Evolutionary conservation across 148 eudicot genomes (phyloP).

Genomic region (Amaranthus palmeri): DNA sequence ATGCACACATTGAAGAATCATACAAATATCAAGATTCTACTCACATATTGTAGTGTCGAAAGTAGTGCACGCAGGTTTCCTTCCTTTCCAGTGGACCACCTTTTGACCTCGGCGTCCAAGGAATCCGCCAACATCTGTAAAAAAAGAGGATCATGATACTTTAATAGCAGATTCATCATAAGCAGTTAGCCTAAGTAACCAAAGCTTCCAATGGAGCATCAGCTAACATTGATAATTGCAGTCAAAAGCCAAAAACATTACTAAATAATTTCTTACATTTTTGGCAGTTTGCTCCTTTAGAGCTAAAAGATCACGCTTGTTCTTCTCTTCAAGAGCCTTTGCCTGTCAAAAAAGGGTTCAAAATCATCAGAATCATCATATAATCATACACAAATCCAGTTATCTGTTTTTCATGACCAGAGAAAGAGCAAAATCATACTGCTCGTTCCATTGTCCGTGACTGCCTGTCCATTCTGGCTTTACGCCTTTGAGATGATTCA

Average conservation of each 20-base stretch:
- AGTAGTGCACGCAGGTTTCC: constrained; percentile 90
- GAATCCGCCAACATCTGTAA: constrained; percentile 73
- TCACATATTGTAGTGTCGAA: constrained; percentile 94
- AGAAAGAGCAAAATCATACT: constrained; percentile 40
- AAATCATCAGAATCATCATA: constrained; percentile 4
- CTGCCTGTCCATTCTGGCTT: constrained; percentile 81
- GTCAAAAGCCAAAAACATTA: not conserved
- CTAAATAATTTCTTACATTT: constrained; percentile 47
- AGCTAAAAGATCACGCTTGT: constrained; percentile 72
- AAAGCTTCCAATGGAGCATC: not conserved
- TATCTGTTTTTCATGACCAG: not conserved
- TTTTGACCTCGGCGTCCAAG: constrained; percentile 82
- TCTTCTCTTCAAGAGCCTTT: constrained; percentile 94
- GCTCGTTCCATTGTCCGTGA: constrained; percentile 81
- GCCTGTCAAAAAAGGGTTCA: constrained; percentile 44
- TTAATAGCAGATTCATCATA: constrained; percentile 5
- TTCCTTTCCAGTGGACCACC: constrained; percentile 94
- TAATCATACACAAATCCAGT: not conserved
- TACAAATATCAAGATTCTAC: constrained; percentile 18
- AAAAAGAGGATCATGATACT: constrained; percentile 18
- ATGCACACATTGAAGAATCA: not conserved
- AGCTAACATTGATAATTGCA: not conserved
- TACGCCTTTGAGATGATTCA: constrained; percentile 74
- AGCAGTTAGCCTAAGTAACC: not conserved
- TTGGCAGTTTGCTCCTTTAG: constrained; percentile 91